These are phyloP conservation scores for Sicyos edulis DNA, from an alignment of 306 rosid species.

Conservation along the genomic window DNA sequence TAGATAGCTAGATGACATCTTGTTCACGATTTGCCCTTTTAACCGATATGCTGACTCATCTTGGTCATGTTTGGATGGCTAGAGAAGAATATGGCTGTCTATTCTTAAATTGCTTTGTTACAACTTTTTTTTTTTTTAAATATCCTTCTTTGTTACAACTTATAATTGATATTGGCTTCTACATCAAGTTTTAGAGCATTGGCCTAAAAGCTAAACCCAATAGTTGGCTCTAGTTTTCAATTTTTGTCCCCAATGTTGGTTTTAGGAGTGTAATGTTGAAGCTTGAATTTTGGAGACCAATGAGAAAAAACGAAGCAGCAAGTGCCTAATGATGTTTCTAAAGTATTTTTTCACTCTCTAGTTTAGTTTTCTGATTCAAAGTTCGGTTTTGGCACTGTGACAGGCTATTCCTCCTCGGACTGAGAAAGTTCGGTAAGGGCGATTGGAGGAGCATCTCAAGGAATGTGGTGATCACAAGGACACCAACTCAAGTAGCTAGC, in stretches of 20 bases:
- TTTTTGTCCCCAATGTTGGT: neutral
- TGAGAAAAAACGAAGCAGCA: neutral
- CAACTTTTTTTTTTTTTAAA: too few relatives aligned
- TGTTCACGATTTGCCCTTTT: neutral
- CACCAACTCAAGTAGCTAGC: slow-evolving; percentile 94
- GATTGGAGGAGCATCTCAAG: slow-evolving; percentile 98
- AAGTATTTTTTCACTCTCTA: neutral
- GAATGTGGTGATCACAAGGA: slow-evolving; percentile 73
- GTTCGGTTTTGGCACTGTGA: neutral
- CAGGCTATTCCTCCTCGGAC: slow-evolving; percentile 72
- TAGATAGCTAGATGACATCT: neutral
- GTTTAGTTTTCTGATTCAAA: slow-evolving; percentile 1
- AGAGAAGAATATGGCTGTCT: neutral
- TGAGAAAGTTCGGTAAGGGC: slow-evolving; percentile 66
- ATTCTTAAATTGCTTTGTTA: neutral
- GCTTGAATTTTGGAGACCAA: neutral
- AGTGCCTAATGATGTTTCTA: neutral
- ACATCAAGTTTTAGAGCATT: neutral
- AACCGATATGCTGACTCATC: neutral
- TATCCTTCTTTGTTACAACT: neutral
- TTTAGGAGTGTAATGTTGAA: neutral
- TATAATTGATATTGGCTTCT: neutral
- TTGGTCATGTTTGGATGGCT: neutral
- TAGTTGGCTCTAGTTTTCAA: slow-evolving; percentile 1
- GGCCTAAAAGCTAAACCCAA: neutral